Evolutionary conservation across 371 early-diverging fungal species (phyloP).

Genomic region (Blastocladiella emersonii): DNA sequence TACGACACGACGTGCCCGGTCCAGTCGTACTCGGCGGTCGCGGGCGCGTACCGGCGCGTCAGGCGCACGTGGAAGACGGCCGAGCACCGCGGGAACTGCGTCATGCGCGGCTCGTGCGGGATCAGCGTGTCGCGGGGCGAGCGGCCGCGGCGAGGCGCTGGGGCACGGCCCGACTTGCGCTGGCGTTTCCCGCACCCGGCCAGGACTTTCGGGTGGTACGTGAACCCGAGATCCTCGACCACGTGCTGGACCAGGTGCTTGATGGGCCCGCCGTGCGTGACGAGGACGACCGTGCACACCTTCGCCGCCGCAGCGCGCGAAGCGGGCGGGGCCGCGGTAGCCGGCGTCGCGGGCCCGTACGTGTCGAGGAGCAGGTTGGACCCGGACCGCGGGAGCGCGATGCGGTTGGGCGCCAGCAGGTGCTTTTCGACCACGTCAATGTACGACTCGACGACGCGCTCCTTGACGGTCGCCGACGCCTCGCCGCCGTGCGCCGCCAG

Average conservation of each 20-base stretch:
- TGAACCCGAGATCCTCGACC: slow-evolving; percentile 21
- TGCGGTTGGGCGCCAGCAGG: slow-evolving; percentile 14
- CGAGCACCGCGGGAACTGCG: slow-evolving; percentile 23
- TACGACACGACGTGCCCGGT: slow-evolving; percentile 15
- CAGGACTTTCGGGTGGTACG: background rate
- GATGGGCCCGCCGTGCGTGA: slow-evolving; percentile 31
- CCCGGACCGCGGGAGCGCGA: background rate
- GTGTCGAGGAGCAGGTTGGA: background rate
- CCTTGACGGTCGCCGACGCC: slow-evolving; percentile 10
- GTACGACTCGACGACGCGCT: slow-evolving; percentile 25
- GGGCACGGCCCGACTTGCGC: too few species aligned
- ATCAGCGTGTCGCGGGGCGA: background rate
- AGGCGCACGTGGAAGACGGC: slow-evolving; percentile 20
- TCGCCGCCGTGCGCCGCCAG: slow-evolving; percentile 15
- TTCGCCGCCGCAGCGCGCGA: background rate
- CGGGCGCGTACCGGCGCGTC: slow-evolving; percentile 10
- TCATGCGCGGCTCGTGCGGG: background rate
- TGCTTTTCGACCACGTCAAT: slow-evolving; percentile 19
- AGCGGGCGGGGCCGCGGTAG: background rate
- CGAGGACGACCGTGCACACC: slow-evolving; percentile 17
- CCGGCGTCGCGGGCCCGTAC: background rate
- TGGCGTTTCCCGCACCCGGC: background rate
- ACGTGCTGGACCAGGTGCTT: slow-evolving; percentile 19
- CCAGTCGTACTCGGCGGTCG: slow-evolving; percentile 25
- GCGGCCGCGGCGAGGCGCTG: background rate